Base-by-base conservation (phyloP, 2,329 filamentous ascomycete genomes). In the Trichoderma aggressivum region DNA sequence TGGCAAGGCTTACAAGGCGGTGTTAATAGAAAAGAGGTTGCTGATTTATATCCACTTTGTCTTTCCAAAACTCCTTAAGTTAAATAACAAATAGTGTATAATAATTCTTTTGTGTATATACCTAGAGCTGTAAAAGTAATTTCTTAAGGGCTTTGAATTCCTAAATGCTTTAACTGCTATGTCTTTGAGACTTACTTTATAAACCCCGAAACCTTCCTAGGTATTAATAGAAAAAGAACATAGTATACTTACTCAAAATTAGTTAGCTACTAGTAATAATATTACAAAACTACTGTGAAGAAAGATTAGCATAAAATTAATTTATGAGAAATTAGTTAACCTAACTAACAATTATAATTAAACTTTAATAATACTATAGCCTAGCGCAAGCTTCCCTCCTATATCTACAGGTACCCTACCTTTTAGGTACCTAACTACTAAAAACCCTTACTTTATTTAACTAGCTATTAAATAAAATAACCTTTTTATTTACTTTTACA, bases 351-450 rank as follows among this genome's bases (percentile, higher is more conserved):
- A n/a, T n/a, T n/a, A n/a, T n/a, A n/a, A n/a, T n/a, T n/a, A n/a
- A n/a, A n/a, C n/a, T n/a, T n/a, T n/a, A n/a, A n/a, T n/a, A n/a
- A n/a, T n/a, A n/a, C n/a, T n/a, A n/a, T n/a, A n/a, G n/a, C n/a
- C n/a, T n/a, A n/a, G n/a, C n/a, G n/a, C n/a, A 63, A 63, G 60
- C 60, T 63, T 63, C 60, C 60, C 60, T 63, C 60, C 60, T 63
- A 63, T 24, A 63, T 14, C 60, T 63, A 47, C 60, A 63, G 60
- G 60, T 63, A 63, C 60, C 60, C 60, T 36, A 63, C 60, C 60
- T 63, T 63, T 63, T 50, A 7, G 60, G 24, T 63, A 5, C 60
- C 60, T 11, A 28, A 14, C 14, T 24, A 63, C 60, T 18, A 63
- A 28, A 63, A 63, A 39, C 7, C 5, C 32, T 6, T 8, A 50